Evolutionary conservation across 345 rosid species (phyloP).

Genomic region (Salix arbutifolia): DNA sequence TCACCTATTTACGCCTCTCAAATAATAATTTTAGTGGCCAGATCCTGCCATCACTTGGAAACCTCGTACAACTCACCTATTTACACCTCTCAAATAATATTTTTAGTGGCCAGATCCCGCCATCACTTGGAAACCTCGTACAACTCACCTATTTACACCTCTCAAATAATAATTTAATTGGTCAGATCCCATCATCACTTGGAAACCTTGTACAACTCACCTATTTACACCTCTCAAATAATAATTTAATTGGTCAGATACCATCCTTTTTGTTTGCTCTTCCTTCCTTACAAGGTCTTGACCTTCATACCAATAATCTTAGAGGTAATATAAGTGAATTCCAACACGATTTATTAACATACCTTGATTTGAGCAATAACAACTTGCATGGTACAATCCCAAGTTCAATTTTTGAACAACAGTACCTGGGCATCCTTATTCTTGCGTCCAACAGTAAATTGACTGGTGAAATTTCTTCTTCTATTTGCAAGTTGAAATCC

Average conservation of each 20-base stretch:
- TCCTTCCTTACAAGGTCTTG: too few relatives aligned
- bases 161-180: not conserved
- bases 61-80: too few relatives aligned
- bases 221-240: not conserved
- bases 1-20: not conserved
- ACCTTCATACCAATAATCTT: too few relatives aligned
- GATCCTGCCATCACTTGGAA: too few relatives aligned
- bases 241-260: not conserved
- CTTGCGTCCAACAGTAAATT: not conserved
- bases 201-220: too few relatives aligned
- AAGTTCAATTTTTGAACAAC: not conserved
- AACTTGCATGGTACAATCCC: too few relatives aligned
- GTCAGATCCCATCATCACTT: too few relatives aligned
- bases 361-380: not conserved
- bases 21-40: not conserved
- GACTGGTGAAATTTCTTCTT: too few relatives aligned
- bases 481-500: too few relatives aligned
- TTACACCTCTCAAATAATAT: not conserved
- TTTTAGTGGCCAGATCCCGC: not conserved
- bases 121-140: not conserved
- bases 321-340: too few relatives aligned
- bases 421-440: not conserved
- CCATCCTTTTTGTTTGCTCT: too few relatives aligned
- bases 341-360: fast-evolving
- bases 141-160: not conserved